Percentiles rank a stretch among this genome's conserved stretches.
Evolutionary conservation across 805 yeast species (phyloP).

Genomic region (Vanderwaltozyma yarrowii): DNA sequence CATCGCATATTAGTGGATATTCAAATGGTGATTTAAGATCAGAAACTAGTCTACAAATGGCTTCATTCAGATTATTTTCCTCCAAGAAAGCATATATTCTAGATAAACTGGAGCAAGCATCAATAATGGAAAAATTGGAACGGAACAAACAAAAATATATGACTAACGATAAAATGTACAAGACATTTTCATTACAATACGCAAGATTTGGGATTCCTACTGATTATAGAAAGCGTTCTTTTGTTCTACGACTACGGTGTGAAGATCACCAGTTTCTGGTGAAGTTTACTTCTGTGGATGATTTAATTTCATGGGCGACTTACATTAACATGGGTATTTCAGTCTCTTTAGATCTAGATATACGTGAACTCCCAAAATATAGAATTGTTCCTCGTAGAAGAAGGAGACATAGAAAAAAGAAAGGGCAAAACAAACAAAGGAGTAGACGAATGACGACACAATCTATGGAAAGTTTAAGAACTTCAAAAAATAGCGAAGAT

Average conservation of each 20-base stretch:
- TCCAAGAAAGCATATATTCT: conserved; percentile 15
- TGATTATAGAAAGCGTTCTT: conserved; percentile 59
- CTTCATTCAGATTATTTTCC: neutral
- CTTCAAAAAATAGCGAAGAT: too few species aligned
- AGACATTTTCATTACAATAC: conserved; percentile 72
- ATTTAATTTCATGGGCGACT: conserved; percentile 69
- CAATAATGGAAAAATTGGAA: conserved; percentile 11
- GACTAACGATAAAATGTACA: conserved; percentile 31
- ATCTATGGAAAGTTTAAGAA: too few species aligned
- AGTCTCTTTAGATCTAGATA: conserved; percentile 62
- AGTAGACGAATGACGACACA: too few species aligned
- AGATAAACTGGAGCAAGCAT: conserved; percentile 15
- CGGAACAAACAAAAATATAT: conserved; percentile 18
- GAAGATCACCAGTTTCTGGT: conserved; percentile 77
- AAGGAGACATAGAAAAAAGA: conserved; percentile 20
- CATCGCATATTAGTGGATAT: conserved; percentile 23
- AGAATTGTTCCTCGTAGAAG: conserved; percentile 70
- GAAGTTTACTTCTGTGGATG: conserved; percentile 49
- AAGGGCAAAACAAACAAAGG: neutral
- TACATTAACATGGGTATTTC: conserved; percentile 66
- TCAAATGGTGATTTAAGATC: conserved; percentile 15
- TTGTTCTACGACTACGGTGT: conserved; percentile 58
- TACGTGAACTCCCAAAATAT: conserved; percentile 63
- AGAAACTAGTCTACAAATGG: conserved; percentile 3
- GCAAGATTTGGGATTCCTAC: conserved; percentile 76